Conservation (phyloP, 306 rosid genomes). For the Acacia crassicarpa region DNA sequence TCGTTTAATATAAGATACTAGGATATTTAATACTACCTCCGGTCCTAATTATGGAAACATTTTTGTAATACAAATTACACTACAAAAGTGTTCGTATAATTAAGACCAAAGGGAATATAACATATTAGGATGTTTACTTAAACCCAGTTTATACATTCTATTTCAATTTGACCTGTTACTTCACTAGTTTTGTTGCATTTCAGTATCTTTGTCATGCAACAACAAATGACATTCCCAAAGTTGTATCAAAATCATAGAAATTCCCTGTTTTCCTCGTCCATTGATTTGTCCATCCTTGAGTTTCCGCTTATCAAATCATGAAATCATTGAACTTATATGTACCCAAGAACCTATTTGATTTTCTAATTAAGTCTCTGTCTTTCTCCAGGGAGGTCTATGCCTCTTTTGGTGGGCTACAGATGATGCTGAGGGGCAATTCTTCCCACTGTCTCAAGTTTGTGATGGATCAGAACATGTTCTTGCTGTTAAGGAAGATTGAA, state of each 20-base stretch:
- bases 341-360: background rate
- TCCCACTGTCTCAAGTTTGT: slow-evolving; percentile 23
- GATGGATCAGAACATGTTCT: background rate
- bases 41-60: no score
- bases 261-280: background rate
- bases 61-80: no score
- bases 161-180: background rate
- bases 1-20: background rate
- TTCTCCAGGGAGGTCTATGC: slow-evolving; percentile 67
- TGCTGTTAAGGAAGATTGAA: slow-evolving; percentile 9
- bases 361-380: slow-evolving; percentile 17
- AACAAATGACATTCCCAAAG: background rate
- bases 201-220: background rate
- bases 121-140: background rate
- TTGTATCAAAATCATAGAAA: background rate
- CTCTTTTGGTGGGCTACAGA: slow-evolving; percentile 89
- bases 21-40: background rate
- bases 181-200: background rate
- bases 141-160: background rate
- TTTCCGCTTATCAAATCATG: background rate
- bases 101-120: no score
- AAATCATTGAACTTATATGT: slow-evolving; percentile 1
- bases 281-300: background rate
- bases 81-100: no score
- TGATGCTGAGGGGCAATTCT: slow-evolving; percentile 76